Evolutionary conservation across 2,329 filamentous ascomycete species (phyloP), one percentile per base, ranked within the genome.

Genomic region (Fusarium decemcellulare): DNA sequence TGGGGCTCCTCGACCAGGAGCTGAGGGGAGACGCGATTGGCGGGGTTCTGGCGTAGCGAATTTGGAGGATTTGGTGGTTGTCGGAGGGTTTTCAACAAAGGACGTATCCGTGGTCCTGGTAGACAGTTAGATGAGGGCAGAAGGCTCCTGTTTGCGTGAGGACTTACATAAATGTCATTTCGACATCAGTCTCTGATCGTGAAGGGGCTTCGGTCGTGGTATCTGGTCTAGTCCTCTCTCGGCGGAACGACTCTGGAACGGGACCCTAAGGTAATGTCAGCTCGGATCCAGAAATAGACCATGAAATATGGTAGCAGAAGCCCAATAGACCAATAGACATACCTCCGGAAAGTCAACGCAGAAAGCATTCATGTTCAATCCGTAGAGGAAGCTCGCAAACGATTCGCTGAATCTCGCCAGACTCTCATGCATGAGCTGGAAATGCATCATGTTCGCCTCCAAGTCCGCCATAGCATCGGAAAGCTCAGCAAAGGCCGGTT

Each of bases 291-390:
- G 32, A 51, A 8, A 11, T 23, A 15, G 27, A 40, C 7, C 5
- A 11, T 36, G 36, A 9, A 43, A 59, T 30, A 34, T 36, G 14
- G 42, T 53, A 12, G 32, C 23, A n/a, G 4, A 56, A 6, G 12
- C 4, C 18, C 4, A 18, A 44, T 43, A 34, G 12, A 50, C 32
- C 30, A 53, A 58, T 55, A 50, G 23, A 59, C 78, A 54, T 82
- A 94, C 94, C 89, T 99, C 96, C 0, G 94, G 93, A 71, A 98
- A 99, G 79, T 99, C 96, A 34, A 98, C 95, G 79, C 95, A 98
- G 79, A 98, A 99, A 2, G 96, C 96, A 80, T 98, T 98, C 95
- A 99, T 98, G 77, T 98, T 98, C 78, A 99, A 81, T 2, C 96
- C 96, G 75, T 98, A 99, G 47, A 99, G 82, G 76, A 99, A 98